Percentiles rank a stretch among this genome's conserved stretches.
These are phyloP conservation scores for Magnaporthiopsis rhizophila DNA, from an alignment of 2,329 filamentous ascomycete species.

Conservation along the genomic window DNA sequence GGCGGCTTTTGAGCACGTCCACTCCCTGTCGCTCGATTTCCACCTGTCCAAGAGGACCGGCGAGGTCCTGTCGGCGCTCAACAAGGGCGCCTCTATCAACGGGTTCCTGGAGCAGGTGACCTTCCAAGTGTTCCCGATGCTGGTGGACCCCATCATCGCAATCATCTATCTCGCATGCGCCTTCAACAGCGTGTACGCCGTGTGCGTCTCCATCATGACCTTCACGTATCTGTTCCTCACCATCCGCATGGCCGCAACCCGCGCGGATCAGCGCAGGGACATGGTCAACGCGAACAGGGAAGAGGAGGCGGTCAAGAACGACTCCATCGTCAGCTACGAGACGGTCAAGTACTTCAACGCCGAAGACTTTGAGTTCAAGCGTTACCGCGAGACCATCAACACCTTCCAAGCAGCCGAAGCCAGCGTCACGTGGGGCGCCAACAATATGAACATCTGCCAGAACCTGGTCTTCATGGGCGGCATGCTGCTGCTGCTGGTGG, in stretches of 20 bases:
- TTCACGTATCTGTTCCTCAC: slow-evolving; percentile 97
- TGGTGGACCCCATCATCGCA: slow-evolving; percentile 80
- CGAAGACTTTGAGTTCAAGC: slow-evolving; percentile 67
- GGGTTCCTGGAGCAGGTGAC: slow-evolving; percentile 94
- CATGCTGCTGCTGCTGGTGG: slow-evolving; percentile 61
- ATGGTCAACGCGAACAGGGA: slow-evolving; percentile 95
- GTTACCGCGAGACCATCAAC: slow-evolving; percentile 63
- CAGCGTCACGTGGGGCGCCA: slow-evolving; percentile 67
- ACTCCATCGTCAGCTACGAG: slow-evolving; percentile 98
- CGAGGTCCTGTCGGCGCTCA: slow-evolving; percentile 88
- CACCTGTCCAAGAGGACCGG: slow-evolving; percentile 95
- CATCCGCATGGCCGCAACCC: slow-evolving; percentile 88
- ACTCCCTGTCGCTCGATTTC: slow-evolving; percentile 90
- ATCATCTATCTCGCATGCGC: slow-evolving; percentile 70
- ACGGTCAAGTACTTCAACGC: slow-evolving; percentile 89
- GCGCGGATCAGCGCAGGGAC: slow-evolving; percentile 80
- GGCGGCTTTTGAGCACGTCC: slow-evolving; percentile 94
- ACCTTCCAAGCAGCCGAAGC: slow-evolving; percentile 69
- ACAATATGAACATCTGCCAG: slow-evolving; percentile 74
- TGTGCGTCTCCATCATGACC: slow-evolving; percentile 82
- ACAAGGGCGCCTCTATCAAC: slow-evolving; percentile 94
- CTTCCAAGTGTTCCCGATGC: slow-evolving; percentile 91
- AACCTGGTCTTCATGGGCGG: slow-evolving; percentile 74
- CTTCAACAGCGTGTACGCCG: slow-evolving; percentile 84
- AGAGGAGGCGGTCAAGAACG: slow-evolving; percentile 96